Base-by-base conservation (phyloP, 805 yeast species). In the Candida germanica region DNA sequence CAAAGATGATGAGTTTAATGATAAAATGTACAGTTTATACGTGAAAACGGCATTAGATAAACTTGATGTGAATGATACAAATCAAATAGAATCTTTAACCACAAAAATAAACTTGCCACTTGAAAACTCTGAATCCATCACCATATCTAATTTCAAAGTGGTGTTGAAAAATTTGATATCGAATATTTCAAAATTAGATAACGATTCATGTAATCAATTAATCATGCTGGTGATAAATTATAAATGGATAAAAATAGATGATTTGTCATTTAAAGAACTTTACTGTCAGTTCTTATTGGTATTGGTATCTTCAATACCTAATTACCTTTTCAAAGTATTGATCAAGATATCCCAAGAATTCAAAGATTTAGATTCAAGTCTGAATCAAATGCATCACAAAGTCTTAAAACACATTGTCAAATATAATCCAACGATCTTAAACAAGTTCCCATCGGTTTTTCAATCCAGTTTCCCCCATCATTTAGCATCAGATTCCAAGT, bases 251-350 rank as follows among this genome's bases (percentile, higher is more conserved):
- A 66, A 72, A 5, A 28, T 41, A 4, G 20, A 39, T 11, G 42
- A 41, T n/a, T 30, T 28, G 6, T 49, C 49, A 4, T 33, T 44
- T 11, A 47, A 44, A 3, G 52, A 44, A 13, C 28, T 44, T 6
- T 88, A 84, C 58, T 72, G 82, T 31, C 80, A 78, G 29, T 93
- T 93, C 57, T 62, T 87, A 30, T 72, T 79, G 29, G 85, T 89
- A 18, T 69, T 91, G 35, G 85, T 89, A 25, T 83, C 95, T 3
- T 83, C 91, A 30, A 71, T 81, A 42, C 98, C 98, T 6, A 86
- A 80, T 57, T 91, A 95, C 86, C 80, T 93, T 77, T 74, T 77
- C 44, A 94, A 86, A 40, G 86, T 91, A n/a, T 79, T 85, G 14
- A 66, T 71, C 41, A 73, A 76, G 39, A 59, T 91, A n/a, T 73